phyloP scores from a whole-genome alignment of 1,139 yeast species.

The Suhomyces chickasaworum region DNA sequence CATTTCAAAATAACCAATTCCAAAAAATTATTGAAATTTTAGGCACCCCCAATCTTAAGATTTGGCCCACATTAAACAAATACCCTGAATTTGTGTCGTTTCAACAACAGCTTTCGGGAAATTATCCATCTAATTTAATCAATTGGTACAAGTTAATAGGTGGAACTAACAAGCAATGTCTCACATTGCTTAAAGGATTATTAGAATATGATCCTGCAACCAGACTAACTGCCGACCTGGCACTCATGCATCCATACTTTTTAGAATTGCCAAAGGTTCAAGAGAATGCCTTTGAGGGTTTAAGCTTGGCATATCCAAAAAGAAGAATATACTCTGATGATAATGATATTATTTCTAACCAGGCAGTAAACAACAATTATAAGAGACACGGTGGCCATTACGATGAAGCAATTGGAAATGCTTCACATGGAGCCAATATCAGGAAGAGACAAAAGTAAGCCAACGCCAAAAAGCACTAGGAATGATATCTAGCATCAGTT shows the following conservation, averaged over 20 bases:
- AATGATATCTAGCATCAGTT: neutral
- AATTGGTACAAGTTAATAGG: constrained; percentile 88
- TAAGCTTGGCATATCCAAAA: constrained; percentile 64
- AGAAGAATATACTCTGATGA: constrained; percentile 79
- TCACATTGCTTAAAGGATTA: constrained; percentile 62
- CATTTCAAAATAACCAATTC: constrained; percentile 90
- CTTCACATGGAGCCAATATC: constrained; percentile 7
- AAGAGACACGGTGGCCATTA: constrained; percentile 28
- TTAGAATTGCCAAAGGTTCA: constrained; percentile 64
- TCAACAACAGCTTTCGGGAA: constrained; percentile 52
- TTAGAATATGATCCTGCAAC: constrained; percentile 83
- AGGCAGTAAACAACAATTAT: constrained; percentile 19
- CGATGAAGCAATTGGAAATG: constrained; percentile 12
- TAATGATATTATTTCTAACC: constrained; percentile 55
- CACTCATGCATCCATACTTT: constrained; percentile 78
- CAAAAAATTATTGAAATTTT: constrained; percentile 86
- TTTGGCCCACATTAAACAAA: constrained; percentile 76
- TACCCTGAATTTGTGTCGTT: constrained; percentile 82
- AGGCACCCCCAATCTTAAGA: constrained; percentile 77
- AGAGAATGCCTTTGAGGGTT: constrained; percentile 70
- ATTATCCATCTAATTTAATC: constrained; percentile 66
- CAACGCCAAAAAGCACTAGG: neutral
- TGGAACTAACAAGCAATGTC: constrained; percentile 67
- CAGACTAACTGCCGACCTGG: constrained; percentile 68
- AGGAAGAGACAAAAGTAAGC: constrained; percentile 32